phyloP scores from a whole-genome alignment of 2,329 filamentous ascomycete species.

The Ustulina deusta region DNA sequence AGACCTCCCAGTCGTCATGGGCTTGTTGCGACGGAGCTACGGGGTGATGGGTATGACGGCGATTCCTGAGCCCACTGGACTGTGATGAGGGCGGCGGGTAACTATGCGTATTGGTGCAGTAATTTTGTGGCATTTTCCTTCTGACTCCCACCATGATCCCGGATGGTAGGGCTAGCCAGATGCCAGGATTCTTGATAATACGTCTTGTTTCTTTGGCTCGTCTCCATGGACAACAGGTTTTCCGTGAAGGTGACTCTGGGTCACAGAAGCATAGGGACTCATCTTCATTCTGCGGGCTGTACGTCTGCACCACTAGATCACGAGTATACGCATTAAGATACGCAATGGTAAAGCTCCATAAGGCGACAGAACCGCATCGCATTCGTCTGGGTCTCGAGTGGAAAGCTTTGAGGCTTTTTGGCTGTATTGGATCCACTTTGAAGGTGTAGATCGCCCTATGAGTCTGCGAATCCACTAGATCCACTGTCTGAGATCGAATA shows the following conservation, averaged over 20 bases:
- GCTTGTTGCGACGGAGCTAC: slow-evolving; percentile 37
- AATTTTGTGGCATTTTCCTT: slow-evolving; percentile 53
- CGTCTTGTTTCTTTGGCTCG: slow-evolving; percentile 64
- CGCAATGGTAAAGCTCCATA: slow-evolving; percentile 73
- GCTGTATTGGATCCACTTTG: slow-evolving; percentile 67
- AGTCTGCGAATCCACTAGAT: slow-evolving; percentile 70
- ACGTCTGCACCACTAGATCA: slow-evolving; percentile 74
- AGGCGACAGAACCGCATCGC: slow-evolving; percentile 65
- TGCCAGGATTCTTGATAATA: slow-evolving; percentile 70
- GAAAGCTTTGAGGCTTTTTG: slow-evolving; percentile 70
- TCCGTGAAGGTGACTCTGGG: slow-evolving; percentile 54
- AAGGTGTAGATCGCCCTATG: slow-evolving; percentile 72
- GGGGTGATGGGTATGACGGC: slow-evolving; percentile 44
- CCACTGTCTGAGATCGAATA: slow-evolving; percentile 66
- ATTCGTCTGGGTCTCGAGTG: slow-evolving; percentile 65
- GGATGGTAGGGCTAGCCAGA: slow-evolving; percentile 71
- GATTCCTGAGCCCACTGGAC: slow-evolving; percentile 47
- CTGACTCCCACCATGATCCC: slow-evolving; percentile 74
- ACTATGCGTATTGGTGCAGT: slow-evolving; percentile 37
- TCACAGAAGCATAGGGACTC: slow-evolving; percentile 69
- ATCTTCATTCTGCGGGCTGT: slow-evolving; percentile 64
- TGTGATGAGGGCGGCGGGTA: slow-evolving; percentile 40
- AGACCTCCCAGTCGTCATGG: slow-evolving; percentile 64
- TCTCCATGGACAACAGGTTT: slow-evolving; percentile 63
- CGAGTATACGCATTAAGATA: slow-evolving; percentile 71